Percentiles rank a stretch among this genome's conserved stretches.
These are phyloP conservation scores for Moricandia arvensis DNA, from an alignment of 345 rosid genomes.

Conservation along the genomic window DNA sequence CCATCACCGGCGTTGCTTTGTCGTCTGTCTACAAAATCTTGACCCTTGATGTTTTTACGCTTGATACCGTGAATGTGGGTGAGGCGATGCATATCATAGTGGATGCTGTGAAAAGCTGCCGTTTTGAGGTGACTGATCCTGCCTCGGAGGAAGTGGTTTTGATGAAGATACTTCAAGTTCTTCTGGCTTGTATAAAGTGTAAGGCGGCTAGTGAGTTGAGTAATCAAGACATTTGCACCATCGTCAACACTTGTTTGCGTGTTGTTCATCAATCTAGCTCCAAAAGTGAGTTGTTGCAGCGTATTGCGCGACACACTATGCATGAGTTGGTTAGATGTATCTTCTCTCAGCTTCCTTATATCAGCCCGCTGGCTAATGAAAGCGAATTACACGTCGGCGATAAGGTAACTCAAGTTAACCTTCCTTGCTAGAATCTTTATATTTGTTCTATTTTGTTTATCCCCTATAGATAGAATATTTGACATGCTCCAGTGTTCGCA, in stretches of 20 bases:
- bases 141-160: constrained; percentile 76
- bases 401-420: constrained; percentile 40
- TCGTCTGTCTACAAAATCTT: constrained; percentile 74
- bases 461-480: constrained; percentile 10
- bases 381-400: constrained; percentile 21
- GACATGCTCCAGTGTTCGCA: neutral
- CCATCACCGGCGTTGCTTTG: constrained; percentile 78
- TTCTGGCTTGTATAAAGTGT: constrained; percentile 74
- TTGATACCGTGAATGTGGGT: constrained; percentile 55
- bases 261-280: constrained; percentile 73
- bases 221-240: constrained; percentile 68
- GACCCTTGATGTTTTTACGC: constrained; percentile 56
- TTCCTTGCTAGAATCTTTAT: neutral
- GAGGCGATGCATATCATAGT: constrained; percentile 66
- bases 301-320: constrained; percentile 73
- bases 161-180: constrained; percentile 83
- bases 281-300: constrained; percentile 71
- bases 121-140: constrained; percentile 76
- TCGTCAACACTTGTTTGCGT: constrained; percentile 68
- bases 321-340: constrained; percentile 72
- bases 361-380: constrained; percentile 33
- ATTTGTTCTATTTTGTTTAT: neutral
- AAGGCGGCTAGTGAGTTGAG: constrained; percentile 60
- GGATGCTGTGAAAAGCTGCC: constrained; percentile 66
- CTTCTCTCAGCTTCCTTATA: constrained; percentile 60